These are phyloP conservation scores for Sporothrix euskadiensis DNA, from an alignment of 2,329 filamentous ascomycete genomes.

Conservation along the genomic window DNA sequence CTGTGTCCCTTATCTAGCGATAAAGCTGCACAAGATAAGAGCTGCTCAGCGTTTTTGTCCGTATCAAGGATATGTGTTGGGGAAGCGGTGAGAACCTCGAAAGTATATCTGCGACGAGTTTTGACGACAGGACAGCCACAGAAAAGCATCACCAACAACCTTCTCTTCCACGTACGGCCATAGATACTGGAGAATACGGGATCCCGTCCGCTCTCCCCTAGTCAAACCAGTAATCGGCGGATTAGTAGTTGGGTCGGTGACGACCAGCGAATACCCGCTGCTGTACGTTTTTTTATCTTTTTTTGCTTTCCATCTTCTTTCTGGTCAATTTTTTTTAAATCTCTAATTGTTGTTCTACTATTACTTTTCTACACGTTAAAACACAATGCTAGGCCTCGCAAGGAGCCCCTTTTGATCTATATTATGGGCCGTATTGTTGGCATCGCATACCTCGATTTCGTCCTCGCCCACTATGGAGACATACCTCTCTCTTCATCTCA, in stretches of 20 bases:
- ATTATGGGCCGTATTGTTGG: neutral
- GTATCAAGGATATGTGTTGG: neutral
- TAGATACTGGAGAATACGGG: too few species aligned
- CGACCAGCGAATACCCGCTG: too few species aligned
- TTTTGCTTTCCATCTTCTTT: too few species aligned
- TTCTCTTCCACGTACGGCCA: too few species aligned
- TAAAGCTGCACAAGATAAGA: constrained; percentile 6
- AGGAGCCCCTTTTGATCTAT: neutral
- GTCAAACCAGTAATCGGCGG: too few species aligned
- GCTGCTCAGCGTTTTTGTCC: neutral
- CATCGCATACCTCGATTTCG: neutral
- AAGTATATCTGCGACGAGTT: neutral
- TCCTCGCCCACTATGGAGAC: neutral
- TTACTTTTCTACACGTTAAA: too few species aligned
- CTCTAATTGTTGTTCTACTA: too few species aligned
- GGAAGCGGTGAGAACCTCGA: neutral
- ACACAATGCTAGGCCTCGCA: neutral
- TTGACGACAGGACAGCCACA: neutral
- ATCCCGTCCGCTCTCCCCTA: too few species aligned
- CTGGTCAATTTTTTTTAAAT: too few species aligned
- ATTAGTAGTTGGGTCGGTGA: too few species aligned
- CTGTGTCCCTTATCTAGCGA: neutral
- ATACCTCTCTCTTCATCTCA: neutral
- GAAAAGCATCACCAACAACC: neutral
- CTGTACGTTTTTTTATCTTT: too few species aligned